Conservation (phyloP, 257 asterid genomes). For the Cruciata laevipes region DNA sequence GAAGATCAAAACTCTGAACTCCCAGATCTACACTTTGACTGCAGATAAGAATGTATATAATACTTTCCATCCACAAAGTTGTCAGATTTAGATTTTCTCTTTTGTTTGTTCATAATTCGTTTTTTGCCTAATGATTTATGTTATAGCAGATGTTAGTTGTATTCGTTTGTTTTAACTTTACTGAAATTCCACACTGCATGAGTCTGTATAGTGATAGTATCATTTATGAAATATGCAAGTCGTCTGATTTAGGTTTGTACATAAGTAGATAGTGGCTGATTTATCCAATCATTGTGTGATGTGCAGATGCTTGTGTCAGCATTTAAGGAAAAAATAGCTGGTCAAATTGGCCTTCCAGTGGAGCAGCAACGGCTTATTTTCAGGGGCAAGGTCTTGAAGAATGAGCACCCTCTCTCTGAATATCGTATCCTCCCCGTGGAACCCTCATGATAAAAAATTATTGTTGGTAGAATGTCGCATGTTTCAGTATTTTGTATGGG, state of each 20-base stretch:
- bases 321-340: conserved; percentile 73
- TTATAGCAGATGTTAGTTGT: not conserved
- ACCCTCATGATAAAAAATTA: not conserved
- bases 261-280: not conserved
- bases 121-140: not conserved
- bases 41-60: conserved; percentile 59
- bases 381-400: conserved; percentile 84
- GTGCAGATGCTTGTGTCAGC: conserved; percentile 57
- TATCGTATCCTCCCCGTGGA: conserved; percentile 50
- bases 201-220: not conserved
- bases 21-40: conserved; percentile 45
- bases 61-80: not conserved
- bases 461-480: no score
- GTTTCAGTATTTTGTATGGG: not conserved
- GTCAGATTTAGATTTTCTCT: not conserved
- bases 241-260: not conserved
- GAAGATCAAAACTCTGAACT: conserved; percentile 85
- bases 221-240: not conserved
- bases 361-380: conserved; percentile 79
- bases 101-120: not conserved
- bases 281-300: conserved; percentile 11
- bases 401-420: conserved; percentile 61
- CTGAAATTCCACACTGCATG: not conserved
- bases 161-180: not conserved
- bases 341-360: conserved; percentile 66